Evolutionary conservation across 768 basidiomycete species (phyloP).

Genomic region (Termitomyces sp.): DNA sequence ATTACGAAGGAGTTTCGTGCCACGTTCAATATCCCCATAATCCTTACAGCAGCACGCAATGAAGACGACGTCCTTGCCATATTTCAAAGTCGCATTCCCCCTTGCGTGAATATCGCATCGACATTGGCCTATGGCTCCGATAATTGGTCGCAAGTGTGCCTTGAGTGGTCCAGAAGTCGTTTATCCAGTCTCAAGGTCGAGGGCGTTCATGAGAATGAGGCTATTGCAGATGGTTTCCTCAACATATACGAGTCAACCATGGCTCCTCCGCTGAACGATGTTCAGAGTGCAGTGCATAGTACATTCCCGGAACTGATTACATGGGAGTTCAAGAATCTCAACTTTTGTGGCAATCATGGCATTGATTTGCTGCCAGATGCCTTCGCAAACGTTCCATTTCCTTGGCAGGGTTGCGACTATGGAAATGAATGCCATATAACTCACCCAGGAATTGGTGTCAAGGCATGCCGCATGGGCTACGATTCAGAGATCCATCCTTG

Average conservation of each 20-base stretch:
- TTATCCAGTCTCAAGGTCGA: neutral
- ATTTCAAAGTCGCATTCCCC: neutral
- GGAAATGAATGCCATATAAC: neutral
- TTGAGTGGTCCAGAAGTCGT: neutral
- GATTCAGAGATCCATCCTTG: constrained; percentile 2
- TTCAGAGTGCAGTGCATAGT: neutral
- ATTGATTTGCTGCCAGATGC: neutral
- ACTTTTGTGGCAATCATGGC: neutral
- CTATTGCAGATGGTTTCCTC: constrained; percentile 10
- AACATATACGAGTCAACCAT: neutral
- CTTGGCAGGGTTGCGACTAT: constrained; percentile 7
- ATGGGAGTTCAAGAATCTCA: constrained; percentile 17
- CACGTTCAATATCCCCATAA: neutral
- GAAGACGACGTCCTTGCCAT: neutral
- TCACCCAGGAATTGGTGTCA: neutral
- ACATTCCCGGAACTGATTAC: constrained; percentile 7
- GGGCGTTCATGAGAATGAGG: neutral
- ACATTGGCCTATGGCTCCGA: constrained; percentile 1
- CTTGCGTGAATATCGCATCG: constrained; percentile 7
- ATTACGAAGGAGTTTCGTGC: neutral
- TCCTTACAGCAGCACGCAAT: neutral
- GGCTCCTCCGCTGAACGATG: neutral
- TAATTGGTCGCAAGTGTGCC: neutral
- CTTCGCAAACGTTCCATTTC: neutral
- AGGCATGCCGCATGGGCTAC: constrained; percentile 5